These are phyloP conservation scores for Paecilomyces formosus DNA, from an alignment of 2,329 filamentous ascomycete species.

Conservation along the genomic window DNA sequence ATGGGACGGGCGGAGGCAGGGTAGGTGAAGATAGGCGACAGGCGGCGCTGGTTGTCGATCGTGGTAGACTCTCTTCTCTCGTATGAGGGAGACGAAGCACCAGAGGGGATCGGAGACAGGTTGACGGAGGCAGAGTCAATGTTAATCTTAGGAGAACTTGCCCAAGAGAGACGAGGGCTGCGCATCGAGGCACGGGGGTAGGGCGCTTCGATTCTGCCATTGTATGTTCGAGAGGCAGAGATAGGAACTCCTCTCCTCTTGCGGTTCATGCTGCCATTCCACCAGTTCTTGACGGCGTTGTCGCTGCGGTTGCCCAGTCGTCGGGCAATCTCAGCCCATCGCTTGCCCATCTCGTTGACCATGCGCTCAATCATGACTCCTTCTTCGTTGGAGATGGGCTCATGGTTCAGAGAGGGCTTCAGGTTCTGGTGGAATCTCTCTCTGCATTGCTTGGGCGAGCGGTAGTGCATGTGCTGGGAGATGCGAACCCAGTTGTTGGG, in stretches of 20 bases:
- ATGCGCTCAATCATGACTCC: conserved; percentile 67
- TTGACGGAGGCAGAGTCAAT: conserved; percentile 1
- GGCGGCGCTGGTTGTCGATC: conserved; percentile 18
- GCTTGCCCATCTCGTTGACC: conserved; percentile 71
- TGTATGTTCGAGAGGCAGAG: conserved; percentile 22
- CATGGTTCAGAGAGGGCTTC: conserved; percentile 66
- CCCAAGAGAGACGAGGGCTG: conserved; percentile 12
- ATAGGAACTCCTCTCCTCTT: conserved; percentile 46
- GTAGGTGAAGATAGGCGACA: conserved; percentile 32
- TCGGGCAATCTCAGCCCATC: conserved; percentile 89
- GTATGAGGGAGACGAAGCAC: neutral
- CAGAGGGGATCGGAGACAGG: neutral
- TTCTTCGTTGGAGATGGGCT: conserved; percentile 65
- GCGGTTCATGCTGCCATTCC: conserved; percentile 88
- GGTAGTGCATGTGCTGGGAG: conserved; percentile 63
- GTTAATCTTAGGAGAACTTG: conserved; percentile 8
- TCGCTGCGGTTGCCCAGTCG: conserved; percentile 77
- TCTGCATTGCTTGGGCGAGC: conserved; percentile 89
- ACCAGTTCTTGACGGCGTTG: conserved; percentile 97
- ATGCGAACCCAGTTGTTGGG: conserved; percentile 88
- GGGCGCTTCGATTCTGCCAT: conserved; percentile 32
- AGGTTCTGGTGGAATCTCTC: conserved; percentile 93
- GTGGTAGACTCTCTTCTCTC: conserved; percentile 2
- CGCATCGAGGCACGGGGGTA: conserved; percentile 25
- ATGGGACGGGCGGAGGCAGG: conserved; percentile 29